Conservation (phyloP, 495 filamentous ascomycete genomes). For the Polyplosphaeria fusca region DNA sequence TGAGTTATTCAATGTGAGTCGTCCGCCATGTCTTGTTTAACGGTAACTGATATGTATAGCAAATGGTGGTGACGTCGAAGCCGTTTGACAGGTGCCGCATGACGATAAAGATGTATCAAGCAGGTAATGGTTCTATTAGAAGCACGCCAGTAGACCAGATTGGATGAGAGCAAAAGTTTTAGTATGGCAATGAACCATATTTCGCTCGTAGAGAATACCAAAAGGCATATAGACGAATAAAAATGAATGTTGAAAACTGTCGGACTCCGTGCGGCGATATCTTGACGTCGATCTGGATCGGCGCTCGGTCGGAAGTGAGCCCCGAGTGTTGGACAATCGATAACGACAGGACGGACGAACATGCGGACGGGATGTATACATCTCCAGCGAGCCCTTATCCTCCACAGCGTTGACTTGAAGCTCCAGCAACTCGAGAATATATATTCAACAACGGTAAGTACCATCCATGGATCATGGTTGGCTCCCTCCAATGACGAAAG, state of each 20-base stretch:
- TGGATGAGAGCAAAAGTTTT: too few relatives aligned
- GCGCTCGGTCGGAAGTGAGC: neutral
- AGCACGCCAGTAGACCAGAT: too few relatives aligned
- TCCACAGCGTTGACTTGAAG: neutral
- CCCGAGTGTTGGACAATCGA: neutral
- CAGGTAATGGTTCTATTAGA: too few relatives aligned
- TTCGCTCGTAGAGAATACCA: too few relatives aligned
- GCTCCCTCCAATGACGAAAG: slow-evolving; percentile 6
- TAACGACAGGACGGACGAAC: neutral
- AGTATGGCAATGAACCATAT: too few relatives aligned
- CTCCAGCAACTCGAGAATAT: neutral
- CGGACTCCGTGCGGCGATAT: too few relatives aligned
- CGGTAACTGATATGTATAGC: slow-evolving; percentile 3
- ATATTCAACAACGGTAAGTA: neutral
- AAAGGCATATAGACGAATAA: too few relatives aligned
- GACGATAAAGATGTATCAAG: slow-evolving; percentile 6
- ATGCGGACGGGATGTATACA: slow-evolving; percentile 8
- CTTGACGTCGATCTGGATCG: too few relatives aligned
- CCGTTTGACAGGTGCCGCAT: slow-evolving; percentile 22
- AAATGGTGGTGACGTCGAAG: slow-evolving; percentile 10
- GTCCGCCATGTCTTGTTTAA: neutral
- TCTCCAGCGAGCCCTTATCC: neutral
- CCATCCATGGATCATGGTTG: neutral
- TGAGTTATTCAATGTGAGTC: slow-evolving; percentile 49
- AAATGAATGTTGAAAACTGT: too few relatives aligned